Base-by-base conservation (phyloP, 2,329 filamentous ascomycete species). In the Huntiella savannae region DNA sequence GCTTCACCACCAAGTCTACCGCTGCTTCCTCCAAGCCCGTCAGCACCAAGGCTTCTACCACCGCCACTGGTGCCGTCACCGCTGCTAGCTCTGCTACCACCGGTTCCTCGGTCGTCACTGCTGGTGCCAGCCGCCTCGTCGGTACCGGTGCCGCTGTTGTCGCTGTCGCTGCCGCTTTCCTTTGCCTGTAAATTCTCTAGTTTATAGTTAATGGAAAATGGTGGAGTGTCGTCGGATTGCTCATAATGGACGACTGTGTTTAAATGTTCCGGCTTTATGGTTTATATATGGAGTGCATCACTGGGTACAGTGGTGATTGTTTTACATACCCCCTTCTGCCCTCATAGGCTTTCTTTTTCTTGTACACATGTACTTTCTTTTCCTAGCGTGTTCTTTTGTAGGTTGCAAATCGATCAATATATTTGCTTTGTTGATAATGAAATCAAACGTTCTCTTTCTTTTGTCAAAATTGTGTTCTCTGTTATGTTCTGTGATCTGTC, bases 121-220 rank as follows among this genome's bases (percentile, higher is more conserved):
- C 48, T 32, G 48, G 48, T 37, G 48, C 48, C 17, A 47, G 44
- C 5, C 39, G 48, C 34, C 17, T 49, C 17, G 44, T 37, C 37
- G 48, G 48, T 19, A 49, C 48, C 6, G 48, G 48, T 11, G 48
- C 44, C 15, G 48, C 44, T 12, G 40, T 47, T 17, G 44, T 43
- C 36, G 48, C 48, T 8, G 44, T 47, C 15, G 48, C 48, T 16
- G 48, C 37, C 37, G 48, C 48, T 7, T 49, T 49, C 48, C 28
- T 49, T 35, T 49, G 44, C 44, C 40, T 49, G 44, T 49, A 49
- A 41, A 45, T 46, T 33, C 4, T 13, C 34, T 19, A 13, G 12
- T 39, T 7, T 4, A 17, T 37, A n/a, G 15, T 15, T 34, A 33
- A 28, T 37, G n/a, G 33, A 41, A 36, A 33, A 48, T 45, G 36